phyloP scores from a whole-genome alignment of 2,329 filamentous ascomycete genomes.

The Aspergillus thermomutatus region DNA sequence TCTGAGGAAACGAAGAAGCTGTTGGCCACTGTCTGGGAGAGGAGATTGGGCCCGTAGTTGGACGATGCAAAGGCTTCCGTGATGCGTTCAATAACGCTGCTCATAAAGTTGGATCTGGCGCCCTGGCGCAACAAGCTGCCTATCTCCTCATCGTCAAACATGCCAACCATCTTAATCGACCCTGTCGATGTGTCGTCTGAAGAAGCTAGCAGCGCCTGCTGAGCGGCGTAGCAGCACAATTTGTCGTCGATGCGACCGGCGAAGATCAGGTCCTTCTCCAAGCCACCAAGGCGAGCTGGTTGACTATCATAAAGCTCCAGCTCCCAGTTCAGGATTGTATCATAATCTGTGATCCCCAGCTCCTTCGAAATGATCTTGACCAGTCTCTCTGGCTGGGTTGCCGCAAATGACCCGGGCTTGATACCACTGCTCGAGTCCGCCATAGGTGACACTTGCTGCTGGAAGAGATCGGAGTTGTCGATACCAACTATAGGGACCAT shows the following conservation, averaged over 20 bases:
- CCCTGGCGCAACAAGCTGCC: conserved; percentile 88
- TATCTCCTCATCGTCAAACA: conserved; percentile 97
- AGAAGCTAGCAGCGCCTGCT: conserved; percentile 75
- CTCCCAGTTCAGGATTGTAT: conserved; percentile 89
- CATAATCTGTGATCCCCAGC: conserved; percentile 69
- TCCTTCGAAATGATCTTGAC: conserved; percentile 78
- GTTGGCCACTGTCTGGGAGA: conserved; percentile 82
- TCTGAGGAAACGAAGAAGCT: conserved; percentile 91
- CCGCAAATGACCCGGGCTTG: conserved; percentile 65
- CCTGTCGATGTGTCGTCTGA: conserved; percentile 49
- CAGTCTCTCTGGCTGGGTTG: conserved; percentile 79
- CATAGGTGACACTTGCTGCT: conserved; percentile 18
- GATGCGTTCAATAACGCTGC: conserved; percentile 74
- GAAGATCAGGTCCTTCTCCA: conserved; percentile 92
- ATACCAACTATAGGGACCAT: conserved; percentile 92
- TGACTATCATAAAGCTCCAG: conserved; percentile 91
- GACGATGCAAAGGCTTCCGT: conserved; percentile 59
- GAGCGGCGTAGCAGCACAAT: conserved; percentile 89
- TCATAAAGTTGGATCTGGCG: conserved; percentile 83
- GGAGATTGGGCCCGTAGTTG: conserved; percentile 50
- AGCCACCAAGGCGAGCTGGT: conserved; percentile 74
- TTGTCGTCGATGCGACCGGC: conserved; percentile 96
- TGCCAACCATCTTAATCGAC: conserved; percentile 84
- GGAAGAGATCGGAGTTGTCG: conserved; percentile 62
- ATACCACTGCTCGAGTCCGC: conserved; percentile 40